Conservation (phyloP, 2,329 filamentous ascomycete genomes). For the Trichocomaceae sp. region DNA sequence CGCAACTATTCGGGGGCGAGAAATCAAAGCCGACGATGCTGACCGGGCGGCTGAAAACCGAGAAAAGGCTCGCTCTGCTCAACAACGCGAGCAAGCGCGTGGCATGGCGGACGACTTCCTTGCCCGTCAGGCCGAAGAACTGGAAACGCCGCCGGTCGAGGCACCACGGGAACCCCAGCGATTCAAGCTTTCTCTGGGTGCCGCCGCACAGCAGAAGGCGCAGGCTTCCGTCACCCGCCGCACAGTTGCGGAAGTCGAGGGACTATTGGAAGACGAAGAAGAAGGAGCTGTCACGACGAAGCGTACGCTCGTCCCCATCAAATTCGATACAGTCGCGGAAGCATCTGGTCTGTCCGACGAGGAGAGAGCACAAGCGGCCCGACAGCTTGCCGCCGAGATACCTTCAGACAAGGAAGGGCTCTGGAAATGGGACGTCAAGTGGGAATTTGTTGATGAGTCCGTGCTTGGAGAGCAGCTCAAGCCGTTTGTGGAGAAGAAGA, state of each 20-base stretch:
- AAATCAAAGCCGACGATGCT: slow-evolving; percentile 70
- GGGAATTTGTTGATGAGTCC: slow-evolving; percentile 79
- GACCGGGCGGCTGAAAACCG: slow-evolving; percentile 74
- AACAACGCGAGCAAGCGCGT: slow-evolving; percentile 68
- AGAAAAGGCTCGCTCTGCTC: slow-evolving; percentile 62
- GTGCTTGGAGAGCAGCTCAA: slow-evolving; percentile 79
- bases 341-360: slow-evolving; percentile 71
- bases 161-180: slow-evolving; percentile 56
- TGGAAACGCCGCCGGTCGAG: slow-evolving; percentile 44
- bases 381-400: slow-evolving; percentile 80
- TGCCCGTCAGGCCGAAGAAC: slow-evolving; percentile 71
- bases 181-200: slow-evolving; percentile 89
- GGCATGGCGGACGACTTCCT: slow-evolving; percentile 89
- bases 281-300: slow-evolving; percentile 63
- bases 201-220: slow-evolving; percentile 66
- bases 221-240: slow-evolving; percentile 57
- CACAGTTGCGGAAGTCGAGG: slow-evolving; percentile 89
- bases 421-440: slow-evolving; percentile 89
- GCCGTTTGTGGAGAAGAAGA: slow-evolving; percentile 96
- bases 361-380: slow-evolving; percentile 74
- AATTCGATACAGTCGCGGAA: slow-evolving; percentile 64
- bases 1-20: slow-evolving; percentile 62
- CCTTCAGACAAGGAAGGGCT: slow-evolving; percentile 78
- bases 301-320: slow-evolving; percentile 73
- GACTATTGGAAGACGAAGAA: slow-evolving; percentile 90